Conservation (phyloP, 495 filamentous ascomycete genomes). For the Usnea hakonensis region DNA sequence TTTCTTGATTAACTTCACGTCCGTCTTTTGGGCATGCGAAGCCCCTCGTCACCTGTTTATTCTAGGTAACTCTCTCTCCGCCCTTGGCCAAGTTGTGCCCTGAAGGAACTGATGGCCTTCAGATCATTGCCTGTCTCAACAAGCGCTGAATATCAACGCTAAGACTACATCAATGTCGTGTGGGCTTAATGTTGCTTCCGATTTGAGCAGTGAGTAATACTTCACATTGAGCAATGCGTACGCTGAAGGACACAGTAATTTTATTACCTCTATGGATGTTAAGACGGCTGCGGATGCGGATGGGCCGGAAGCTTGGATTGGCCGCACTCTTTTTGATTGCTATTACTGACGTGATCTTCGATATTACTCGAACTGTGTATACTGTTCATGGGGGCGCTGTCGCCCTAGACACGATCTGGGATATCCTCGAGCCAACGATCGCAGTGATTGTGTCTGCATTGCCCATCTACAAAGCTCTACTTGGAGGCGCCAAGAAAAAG, state of each 20-base stretch:
- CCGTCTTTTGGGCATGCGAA: background rate
- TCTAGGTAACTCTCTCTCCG: background rate
- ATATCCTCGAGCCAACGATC: slow-evolving; percentile 2
- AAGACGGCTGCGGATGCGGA: background rate
- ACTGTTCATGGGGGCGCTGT: background rate
- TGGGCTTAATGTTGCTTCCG: slow-evolving; percentile 6
- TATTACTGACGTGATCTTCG: slow-evolving; percentile 1
- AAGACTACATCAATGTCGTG: slow-evolving; percentile 8
- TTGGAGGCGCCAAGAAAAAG: background rate
- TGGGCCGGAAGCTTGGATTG: background rate
- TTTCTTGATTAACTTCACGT: background rate
- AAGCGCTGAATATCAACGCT: background rate
- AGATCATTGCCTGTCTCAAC: background rate
- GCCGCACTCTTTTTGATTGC: background rate
- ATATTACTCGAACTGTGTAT: slow-evolving; percentile 1
- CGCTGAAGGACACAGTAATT: background rate
- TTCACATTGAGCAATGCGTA: background rate
- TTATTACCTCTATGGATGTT: background rate
- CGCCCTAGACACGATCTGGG: background rate
- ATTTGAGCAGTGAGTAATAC: slow-evolving; percentile 4
- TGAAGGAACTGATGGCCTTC: background rate
- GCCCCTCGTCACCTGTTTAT: slow-evolving; percentile 3
- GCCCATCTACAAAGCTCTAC: background rate
- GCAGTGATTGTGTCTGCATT: background rate
- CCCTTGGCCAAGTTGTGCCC: background rate